These are phyloP conservation scores for Ensete ventricosum DNA, from an alignment of 176 grass and related monocot genomes.

Conservation along the genomic window DNA sequence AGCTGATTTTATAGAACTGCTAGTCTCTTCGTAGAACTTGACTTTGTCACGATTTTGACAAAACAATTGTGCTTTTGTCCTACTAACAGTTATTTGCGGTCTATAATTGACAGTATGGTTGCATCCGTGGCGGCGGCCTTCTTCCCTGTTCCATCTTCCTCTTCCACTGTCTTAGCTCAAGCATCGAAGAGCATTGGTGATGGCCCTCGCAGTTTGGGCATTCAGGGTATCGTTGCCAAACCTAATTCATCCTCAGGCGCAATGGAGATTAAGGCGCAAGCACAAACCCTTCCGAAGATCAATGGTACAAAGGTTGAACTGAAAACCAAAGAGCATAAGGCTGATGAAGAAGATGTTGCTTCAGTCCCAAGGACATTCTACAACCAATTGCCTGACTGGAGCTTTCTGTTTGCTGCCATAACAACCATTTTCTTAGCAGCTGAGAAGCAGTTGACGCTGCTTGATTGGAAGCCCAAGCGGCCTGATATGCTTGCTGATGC, in stretches of 20 bases:
- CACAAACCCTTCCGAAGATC: slow-evolving; percentile 64
- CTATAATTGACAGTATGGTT: slow-evolving; percentile 31
- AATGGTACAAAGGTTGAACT: slow-evolving; percentile 39
- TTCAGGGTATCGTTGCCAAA: slow-evolving; percentile 39
- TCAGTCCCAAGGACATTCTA: slow-evolving; percentile 59
- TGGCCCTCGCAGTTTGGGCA: slow-evolving; percentile 33
- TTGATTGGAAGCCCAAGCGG: slow-evolving; percentile 85
- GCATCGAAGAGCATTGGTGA: slow-evolving; percentile 23
- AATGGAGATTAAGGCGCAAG: slow-evolving; percentile 39
- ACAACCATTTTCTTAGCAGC: slow-evolving; percentile 90
- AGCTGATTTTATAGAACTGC: background rate
- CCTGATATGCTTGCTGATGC: slow-evolving; percentile 88
- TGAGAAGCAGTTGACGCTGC: slow-evolving; percentile 79
- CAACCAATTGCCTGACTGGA: slow-evolving; percentile 95
- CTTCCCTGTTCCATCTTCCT: slow-evolving; percentile 33
- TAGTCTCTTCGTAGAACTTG: background rate
- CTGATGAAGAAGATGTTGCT: slow-evolving; percentile 18
- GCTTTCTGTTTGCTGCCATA: slow-evolving; percentile 79
- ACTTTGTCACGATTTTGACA: background rate
- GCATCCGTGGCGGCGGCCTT: slow-evolving; percentile 63
- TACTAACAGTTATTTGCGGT: background rate
- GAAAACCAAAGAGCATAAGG: slow-evolving; percentile 29
- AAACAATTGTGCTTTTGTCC: background rate
- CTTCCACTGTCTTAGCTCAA: slow-evolving; percentile 16
- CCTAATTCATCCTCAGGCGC: slow-evolving; percentile 28